Conservation (phyloP, 2,329 filamentous ascomycete species). For the Aspergillus fijiensis region DNA sequence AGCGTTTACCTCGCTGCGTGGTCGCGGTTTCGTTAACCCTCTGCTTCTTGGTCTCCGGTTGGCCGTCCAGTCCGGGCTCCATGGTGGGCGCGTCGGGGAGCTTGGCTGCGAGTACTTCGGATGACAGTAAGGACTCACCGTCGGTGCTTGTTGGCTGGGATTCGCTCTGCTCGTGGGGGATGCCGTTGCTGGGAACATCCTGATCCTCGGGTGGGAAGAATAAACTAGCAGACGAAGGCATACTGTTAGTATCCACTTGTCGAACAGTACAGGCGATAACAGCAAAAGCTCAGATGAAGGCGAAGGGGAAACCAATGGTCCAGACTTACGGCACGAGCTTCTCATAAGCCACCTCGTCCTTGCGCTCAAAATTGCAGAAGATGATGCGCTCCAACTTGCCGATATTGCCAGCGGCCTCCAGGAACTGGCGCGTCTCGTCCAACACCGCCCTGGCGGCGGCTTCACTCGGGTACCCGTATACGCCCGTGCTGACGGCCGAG, state of each 20-base stretch:
- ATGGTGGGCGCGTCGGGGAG: conserved; percentile 51
- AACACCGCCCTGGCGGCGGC: conserved; percentile 73
- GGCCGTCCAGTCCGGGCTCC: conserved; percentile 45
- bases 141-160: conserved; percentile 20
- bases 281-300: too few relatives aligned
- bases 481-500: conserved; percentile 78
- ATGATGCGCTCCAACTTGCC: conserved; percentile 67
- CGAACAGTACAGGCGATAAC: too few relatives aligned
- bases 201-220: conserved; percentile 51
- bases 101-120: conserved; percentile 39
- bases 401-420: conserved; percentile 44
- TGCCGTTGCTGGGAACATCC: conserved; percentile 23
- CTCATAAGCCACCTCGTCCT: conserved; percentile 75
- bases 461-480: conserved; percentile 80
- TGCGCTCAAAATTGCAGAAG: conserved; percentile 79
- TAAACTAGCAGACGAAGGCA: conserved; percentile 31
- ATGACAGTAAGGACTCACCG: conserved; percentile 27
- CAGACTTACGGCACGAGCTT: conserved; percentile 68
- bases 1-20: conserved; percentile 2
- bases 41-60: conserved; percentile 50
- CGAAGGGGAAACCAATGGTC: neutral
- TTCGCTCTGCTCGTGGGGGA: conserved; percentile 5
- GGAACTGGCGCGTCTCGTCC: conserved; percentile 57
- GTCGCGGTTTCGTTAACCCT: conserved; percentile 34
- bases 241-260: neutral